Base-by-base conservation (phyloP, 768 basidiomycete genomes). In the Psilocybe subaeruginosa region DNA sequence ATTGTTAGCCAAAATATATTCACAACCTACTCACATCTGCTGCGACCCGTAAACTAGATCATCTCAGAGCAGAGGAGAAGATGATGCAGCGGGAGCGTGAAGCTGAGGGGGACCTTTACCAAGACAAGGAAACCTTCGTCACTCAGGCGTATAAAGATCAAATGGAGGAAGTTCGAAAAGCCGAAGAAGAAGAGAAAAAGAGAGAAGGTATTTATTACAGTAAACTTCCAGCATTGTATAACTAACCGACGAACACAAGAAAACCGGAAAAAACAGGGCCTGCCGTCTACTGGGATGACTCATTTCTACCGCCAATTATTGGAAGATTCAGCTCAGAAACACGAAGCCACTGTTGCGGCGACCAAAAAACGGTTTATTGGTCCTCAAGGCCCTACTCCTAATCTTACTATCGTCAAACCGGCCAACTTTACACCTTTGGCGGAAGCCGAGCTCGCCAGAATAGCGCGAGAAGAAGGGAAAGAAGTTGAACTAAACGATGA, bases 101-200 rank as follows among this genome's bases (percentile, higher is more conserved):
- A 76, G 78, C 83, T 17, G 97, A 99, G 76, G 97, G 97, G 0
- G 95, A 95, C 63, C 85, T 95, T 72, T 99, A 93, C 72, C 83
- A 83, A 59, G 97, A 93, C 78, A 99, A 96, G 79, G 97, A 98
- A 57, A 82, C 88, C n/a, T 99, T 99, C 69, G 97, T 99, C 53
- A 99, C 97, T 0, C 93, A 95, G 69, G 95, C 93, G 23, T 99
- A 99, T 78, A 95, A 95, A 73, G 91, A 93, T 52, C 97, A 99
- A 75, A 92, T 97, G 88, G 95, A 87, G 51, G 92, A 96, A 75
- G 87, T 98, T 5, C 82, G 93, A 59, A 83, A 77, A 70, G 94
- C 95, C 0, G 97, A 99, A 71, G 94, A 95, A 70, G 97, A 99
- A 69, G 97, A 99, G 74, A 90, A 82, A 75, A 75, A 79, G 68